phyloP scores from a whole-genome alignment of 805 yeast species.

The Groenewaldozyma tartarivorans region DNA sequence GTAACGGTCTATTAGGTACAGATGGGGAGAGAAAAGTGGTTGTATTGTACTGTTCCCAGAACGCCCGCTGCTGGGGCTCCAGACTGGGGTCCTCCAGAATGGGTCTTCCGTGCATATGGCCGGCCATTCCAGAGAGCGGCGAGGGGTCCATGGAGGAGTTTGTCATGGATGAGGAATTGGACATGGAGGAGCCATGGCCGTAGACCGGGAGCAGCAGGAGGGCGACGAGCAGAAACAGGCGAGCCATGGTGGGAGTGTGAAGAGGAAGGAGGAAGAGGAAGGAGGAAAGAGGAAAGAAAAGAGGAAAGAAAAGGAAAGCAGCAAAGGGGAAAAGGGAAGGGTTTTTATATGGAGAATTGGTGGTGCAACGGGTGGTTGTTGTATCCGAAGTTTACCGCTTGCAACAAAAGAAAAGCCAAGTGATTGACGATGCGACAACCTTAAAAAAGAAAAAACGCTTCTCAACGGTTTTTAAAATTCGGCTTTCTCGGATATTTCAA shows the following conservation, averaged over 20 bases:
- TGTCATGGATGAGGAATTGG: no score
- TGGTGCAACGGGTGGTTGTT: no score
- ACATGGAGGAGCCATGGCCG: no score
- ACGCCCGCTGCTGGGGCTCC: conserved; percentile 60
- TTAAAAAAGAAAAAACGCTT: no score
- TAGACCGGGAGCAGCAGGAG: background rate
- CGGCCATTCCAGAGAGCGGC: background rate
- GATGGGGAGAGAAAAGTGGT: conserved; percentile 43
- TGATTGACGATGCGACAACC: no score
- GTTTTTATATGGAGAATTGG: no score
- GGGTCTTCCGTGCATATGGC: conserved; percentile 58
- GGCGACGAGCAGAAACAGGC: background rate
- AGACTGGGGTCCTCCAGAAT: conserved; percentile 55
- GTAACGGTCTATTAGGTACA: conserved; percentile 41
- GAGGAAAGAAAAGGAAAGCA: background rate
- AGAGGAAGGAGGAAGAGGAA: background rate
- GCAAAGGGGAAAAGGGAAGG: background rate
- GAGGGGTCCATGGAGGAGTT: background rate
- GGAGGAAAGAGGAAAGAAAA: background rate
- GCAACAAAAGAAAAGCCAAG: no score
- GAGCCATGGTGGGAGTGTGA: background rate
- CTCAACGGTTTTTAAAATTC: no score
- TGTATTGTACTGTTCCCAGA: conserved; percentile 73
- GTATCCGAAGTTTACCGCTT: no score
- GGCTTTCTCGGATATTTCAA: no score